Percentiles rank a stretch among this genome's conserved stretches.
Evolutionary conservation across 2,329 filamentous ascomycete genomes (phyloP).

Genomic region (Endocalyx cinctus): DNA sequence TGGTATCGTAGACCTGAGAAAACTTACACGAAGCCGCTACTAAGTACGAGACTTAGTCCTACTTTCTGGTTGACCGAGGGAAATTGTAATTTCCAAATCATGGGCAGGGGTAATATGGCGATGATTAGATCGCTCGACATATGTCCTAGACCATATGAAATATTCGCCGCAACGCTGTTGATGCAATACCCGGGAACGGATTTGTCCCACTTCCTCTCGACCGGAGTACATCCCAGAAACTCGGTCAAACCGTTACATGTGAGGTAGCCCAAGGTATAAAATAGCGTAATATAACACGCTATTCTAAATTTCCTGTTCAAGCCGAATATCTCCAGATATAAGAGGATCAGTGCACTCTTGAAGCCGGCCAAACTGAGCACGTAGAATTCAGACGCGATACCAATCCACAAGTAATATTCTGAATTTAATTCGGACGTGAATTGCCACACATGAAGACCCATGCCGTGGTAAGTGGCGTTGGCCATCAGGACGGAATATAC

Average conservation of each 20-base stretch:
- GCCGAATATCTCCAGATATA: conserved; percentile 25
- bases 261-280: conserved; percentile 49
- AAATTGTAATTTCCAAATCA: conserved; percentile 24
- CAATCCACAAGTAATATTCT: conserved; percentile 26
- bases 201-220: conserved; percentile 22
- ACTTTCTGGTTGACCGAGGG: conserved; percentile 22
- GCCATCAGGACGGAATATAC: conserved; percentile 22
- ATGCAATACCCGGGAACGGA: conserved; percentile 21
- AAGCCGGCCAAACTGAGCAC: conserved; percentile 24
- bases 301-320: conserved; percentile 21
- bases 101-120: conserved; percentile 21
- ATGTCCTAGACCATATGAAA: conserved; percentile 23
- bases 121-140: conserved; percentile 28
- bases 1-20: background rate
- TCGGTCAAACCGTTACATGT: conserved; percentile 51
- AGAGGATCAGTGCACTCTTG: conserved; percentile 22
- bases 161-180: conserved; percentile 21
- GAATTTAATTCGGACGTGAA: conserved; percentile 23
- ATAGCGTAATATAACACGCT: conserved; percentile 22
- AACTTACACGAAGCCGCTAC: conserved; percentile 23
- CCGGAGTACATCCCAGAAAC: conserved; percentile 24
- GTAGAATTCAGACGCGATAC: conserved; percentile 26
- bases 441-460: conserved; percentile 28
- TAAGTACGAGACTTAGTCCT: conserved; percentile 23
- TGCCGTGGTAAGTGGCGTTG: conserved; percentile 23